Evolutionary conservation across 2,329 filamentous ascomycete species (phyloP).

Genomic region (Aspergillus ruber): DNA sequence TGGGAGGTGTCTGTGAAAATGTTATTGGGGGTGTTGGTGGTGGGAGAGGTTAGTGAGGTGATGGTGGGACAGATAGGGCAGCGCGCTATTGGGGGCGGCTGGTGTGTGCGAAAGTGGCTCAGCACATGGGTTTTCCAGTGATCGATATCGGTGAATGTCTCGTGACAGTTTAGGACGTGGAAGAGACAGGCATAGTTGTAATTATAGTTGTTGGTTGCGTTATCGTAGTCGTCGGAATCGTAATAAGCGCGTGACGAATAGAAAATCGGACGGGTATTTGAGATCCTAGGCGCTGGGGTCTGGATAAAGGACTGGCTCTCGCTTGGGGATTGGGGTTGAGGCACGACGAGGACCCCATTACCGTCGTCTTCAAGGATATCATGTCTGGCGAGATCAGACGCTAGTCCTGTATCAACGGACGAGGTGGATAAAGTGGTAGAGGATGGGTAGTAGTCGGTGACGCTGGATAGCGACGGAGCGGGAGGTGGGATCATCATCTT

Average conservation of each 20-base stretch:
- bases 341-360: conserved; percentile 24
- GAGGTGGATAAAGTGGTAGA: conserved; percentile 22
- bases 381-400: conserved; percentile 15
- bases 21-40: conserved; percentile 11
- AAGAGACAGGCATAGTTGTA: conserved; percentile 36
- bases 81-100: conserved; percentile 34
- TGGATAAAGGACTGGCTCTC: too few species aligned
- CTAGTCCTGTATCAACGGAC: conserved; percentile 25
- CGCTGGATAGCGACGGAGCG: conserved; percentile 27
- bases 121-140: conserved; percentile 41
- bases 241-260: not conserved
- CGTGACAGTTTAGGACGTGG: conserved; percentile 39
- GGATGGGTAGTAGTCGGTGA: conserved; percentile 12
- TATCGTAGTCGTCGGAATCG: not conserved
- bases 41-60: not conserved
- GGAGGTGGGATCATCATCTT: not conserved
- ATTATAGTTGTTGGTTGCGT: conserved; percentile 4
- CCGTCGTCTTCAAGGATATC: conserved; percentile 23
- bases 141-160: conserved; percentile 31
- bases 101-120: conserved; percentile 38
- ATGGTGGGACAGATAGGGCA: conserved; percentile 36
- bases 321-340: not conserved
- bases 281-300: too few species aligned
- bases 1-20: not conserved
- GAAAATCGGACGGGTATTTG: too few species aligned